Evolutionary conservation across 1,284 basidiomycete species (phyloP).

Genomic region (Microbotryum scabiosae): DNA sequence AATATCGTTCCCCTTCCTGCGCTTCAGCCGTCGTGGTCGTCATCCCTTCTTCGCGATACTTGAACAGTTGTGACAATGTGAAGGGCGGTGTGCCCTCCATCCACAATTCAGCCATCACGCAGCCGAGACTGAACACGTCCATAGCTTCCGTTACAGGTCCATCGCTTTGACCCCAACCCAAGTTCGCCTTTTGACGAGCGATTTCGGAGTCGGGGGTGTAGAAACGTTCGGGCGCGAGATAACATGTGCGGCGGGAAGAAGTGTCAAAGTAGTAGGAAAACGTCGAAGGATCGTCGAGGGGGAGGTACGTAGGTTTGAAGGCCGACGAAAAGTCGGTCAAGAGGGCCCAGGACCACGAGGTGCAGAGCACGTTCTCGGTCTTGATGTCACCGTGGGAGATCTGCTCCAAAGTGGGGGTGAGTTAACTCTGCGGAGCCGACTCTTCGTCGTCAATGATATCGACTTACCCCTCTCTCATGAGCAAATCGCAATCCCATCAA

Average conservation of each 20-base stretch:
- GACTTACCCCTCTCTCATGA: conserved; percentile 54
- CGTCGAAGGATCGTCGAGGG: conserved; percentile 92
- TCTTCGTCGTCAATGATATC: background rate
- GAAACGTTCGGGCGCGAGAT: conserved; percentile 93
- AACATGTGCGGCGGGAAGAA: conserved; percentile 84
- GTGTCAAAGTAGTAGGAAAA: conserved; percentile 99
- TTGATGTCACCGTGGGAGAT: conserved; percentile 96
- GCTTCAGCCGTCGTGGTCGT: no score
- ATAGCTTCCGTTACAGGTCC: conserved; percentile 86
- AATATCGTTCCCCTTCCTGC: conserved; percentile 52
- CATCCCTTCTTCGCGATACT: conserved; percentile 58
- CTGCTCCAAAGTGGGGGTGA: conserved; percentile 41
- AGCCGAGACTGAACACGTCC: conserved; percentile 95
- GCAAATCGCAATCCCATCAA: conserved; percentile 76
- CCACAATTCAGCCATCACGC: conserved; percentile 93
- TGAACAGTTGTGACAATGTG: conserved; percentile 89
- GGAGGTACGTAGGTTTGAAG: conserved; percentile 92
- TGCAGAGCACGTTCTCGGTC: conserved; percentile 93
- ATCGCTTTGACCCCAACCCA: conserved; percentile 50
- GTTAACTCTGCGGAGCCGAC: background rate
- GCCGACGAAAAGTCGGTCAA: conserved; percentile 88
- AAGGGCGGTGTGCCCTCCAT: conserved; percentile 90
- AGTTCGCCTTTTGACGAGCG: conserved; percentile 27
- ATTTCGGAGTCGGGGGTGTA: conserved; percentile 72
- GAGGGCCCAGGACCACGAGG: conserved; percentile 91